Base-by-base conservation (phyloP, 306 rosid genomes). In the Fragaria iinumae region DNA sequence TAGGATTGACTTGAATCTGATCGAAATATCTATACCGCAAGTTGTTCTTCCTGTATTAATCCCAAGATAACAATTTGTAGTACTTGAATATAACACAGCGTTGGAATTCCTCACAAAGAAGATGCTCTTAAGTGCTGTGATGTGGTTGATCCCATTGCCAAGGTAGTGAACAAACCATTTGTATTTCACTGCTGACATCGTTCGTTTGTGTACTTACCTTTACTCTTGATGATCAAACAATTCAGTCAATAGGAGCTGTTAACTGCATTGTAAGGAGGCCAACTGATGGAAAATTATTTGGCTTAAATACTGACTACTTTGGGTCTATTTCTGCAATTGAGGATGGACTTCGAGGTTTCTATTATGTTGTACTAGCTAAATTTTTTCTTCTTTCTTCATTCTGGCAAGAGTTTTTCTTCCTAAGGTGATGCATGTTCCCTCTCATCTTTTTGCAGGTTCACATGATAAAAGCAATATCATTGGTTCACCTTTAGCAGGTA, bases 221-320 rank as follows among this genome's bases (percentile, higher is more conserved):
- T 32, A 4, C 32, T 53, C 57, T 66, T 23, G 20, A 44, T 57
- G 83, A 69, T 70, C 36, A 5, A 23, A 59, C 38, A 64, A 23
- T 9, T 39, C 90, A 95, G 97, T 87, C 92, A 60, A 95, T 88
- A 84, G 98, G 97, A 85, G 98, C 96, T 84, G 93, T 95, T 79
- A 95, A 92, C 77, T 88, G 90, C 77, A 63, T 95, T 56, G 48
- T 90, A 83, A 84, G 96, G 87, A 89, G 97, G 76, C 81, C 89
- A 73, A 76, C 87, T 14, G 97, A 92, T 70, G 98, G 98, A 78
- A 95, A 90, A 85, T 82, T 95, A 79, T 83, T 81, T 80, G 98
- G 98, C 49, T 90, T 79, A 80, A 95, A 95, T 70, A 92, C 97
- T 0, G 98, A 95, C 83, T 95, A 89, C 81, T 69, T 88, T 63